Percentiles rank a stretch among this genome's conserved stretches.
Conservation (phyloP, 306 rosid genomes). For the Lotus japonicus region DNA sequence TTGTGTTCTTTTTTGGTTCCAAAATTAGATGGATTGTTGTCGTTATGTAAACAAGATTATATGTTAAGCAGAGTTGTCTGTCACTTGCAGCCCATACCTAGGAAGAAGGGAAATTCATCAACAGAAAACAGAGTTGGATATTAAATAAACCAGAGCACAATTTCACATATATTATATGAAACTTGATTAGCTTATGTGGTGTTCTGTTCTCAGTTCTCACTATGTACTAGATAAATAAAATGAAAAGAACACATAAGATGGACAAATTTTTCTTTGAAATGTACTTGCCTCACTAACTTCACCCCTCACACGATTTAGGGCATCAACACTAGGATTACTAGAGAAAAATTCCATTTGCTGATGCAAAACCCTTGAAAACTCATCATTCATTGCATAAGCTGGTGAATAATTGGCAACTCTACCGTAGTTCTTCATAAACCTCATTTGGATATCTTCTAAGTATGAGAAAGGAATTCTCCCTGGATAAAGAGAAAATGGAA, state of each 20-base stretch:
- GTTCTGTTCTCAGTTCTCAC: neutral
- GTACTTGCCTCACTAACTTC: slow-evolving; percentile 96
- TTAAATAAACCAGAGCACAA: neutral
- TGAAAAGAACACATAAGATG: neutral
- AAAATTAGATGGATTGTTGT: neutral
- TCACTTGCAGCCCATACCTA: neutral
- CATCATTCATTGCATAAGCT: slow-evolving; percentile 99
- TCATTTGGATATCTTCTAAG: slow-evolving; percentile 95
- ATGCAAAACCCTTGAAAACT: slow-evolving; percentile 94
- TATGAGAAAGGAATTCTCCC: slow-evolving; percentile 95
- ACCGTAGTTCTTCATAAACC: slow-evolving; percentile 95
- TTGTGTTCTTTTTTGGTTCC: neutral
- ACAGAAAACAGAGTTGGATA: slow-evolving; percentile 8
- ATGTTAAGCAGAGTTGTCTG: neutral
- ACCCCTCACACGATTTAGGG: slow-evolving; percentile 84
- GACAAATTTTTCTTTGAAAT: neutral
- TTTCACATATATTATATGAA: slow-evolving; percentile 1
- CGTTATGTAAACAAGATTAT: neutral
- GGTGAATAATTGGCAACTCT: slow-evolving; percentile 82
- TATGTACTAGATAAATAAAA: slow-evolving; percentile 10
- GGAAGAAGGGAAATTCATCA: neutral
- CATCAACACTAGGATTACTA: slow-evolving; percentile 71
- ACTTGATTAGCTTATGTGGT: neutral
- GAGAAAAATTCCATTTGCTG: slow-evolving; percentile 98
- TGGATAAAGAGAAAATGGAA: slow-evolving; percentile 28